Evolutionary conservation across 805 yeast genomes (phyloP).

Genomic region (Priceomyces castillae): DNA sequence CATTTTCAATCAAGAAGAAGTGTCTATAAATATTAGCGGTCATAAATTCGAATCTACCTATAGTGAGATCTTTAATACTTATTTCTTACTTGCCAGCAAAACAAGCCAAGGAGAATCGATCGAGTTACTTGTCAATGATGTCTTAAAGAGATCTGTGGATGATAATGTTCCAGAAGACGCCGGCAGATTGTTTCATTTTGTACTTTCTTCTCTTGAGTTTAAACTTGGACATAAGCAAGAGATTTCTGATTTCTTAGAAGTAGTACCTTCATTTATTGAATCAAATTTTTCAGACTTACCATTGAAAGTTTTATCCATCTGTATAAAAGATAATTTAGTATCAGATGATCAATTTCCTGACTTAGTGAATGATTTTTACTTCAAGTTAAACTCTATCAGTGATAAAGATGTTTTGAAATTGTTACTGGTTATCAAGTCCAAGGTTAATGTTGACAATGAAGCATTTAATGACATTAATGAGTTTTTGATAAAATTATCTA

Average conservation of each 20-base stretch:
- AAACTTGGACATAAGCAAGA: neutral
- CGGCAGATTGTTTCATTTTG: constrained; percentile 8
- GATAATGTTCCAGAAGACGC: constrained; percentile 8
- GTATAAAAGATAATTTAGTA: constrained; percentile 21
- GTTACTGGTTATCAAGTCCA: neutral
- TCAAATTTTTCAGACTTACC: constrained; percentile 26
- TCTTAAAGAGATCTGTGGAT: constrained; percentile 7
- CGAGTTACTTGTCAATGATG: constrained; percentile 1
- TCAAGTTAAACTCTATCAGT: constrained; percentile 24
- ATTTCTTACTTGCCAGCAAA: constrained; percentile 8
- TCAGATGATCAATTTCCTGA: constrained; percentile 19
- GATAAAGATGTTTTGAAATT: constrained; percentile 7
- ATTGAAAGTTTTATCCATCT: constrained; percentile 9
- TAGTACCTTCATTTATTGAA: constrained; percentile 24
- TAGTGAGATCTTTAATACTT: constrained; percentile 10
- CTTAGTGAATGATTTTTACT: constrained; percentile 31
- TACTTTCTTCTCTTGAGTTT: constrained; percentile 4
- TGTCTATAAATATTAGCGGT: constrained; percentile 3
- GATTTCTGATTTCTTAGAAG: constrained; percentile 11
- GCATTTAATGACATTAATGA: constrained; percentile 23
- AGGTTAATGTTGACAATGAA: constrained; percentile 15
- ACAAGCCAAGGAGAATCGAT: neutral
- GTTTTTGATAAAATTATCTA: constrained; percentile 30
- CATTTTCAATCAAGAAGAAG: constrained; percentile 3
- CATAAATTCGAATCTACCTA: constrained; percentile 9